phyloP scores from a whole-genome alignment of 2,329 filamentous ascomycete genomes.

The Elsinoe fawcettii region DNA sequence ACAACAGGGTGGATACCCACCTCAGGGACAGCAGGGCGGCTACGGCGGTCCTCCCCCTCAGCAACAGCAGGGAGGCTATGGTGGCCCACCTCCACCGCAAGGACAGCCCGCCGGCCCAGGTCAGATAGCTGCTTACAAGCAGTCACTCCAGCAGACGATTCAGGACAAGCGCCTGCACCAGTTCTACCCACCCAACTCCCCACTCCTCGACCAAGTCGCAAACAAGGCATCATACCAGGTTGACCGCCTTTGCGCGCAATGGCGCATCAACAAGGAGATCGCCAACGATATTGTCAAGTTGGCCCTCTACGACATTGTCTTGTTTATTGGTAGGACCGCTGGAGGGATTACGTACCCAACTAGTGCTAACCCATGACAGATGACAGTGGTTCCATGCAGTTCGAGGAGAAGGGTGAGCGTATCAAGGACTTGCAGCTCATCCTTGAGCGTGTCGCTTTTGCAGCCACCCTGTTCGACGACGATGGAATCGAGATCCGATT shows the following conservation, averaged over 20 bases:
- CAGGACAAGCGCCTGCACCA: constrained; percentile 53
- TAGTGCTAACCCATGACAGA: constrained; percentile 34
- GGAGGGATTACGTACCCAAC: background rate
- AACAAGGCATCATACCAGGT: constrained; percentile 43
- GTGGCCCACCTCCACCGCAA: constrained; percentile 24
- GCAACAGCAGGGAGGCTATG: constrained; percentile 23
- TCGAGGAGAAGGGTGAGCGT: constrained; percentile 58
- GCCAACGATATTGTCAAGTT: constrained; percentile 57
- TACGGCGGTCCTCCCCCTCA: constrained; percentile 21
- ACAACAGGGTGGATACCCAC: constrained; percentile 17
- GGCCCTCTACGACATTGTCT: constrained; percentile 53
- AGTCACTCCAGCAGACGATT: constrained; percentile 48
- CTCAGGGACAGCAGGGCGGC: constrained; percentile 19
- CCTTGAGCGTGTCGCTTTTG: constrained; percentile 54
- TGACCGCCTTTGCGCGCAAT: constrained; percentile 49
- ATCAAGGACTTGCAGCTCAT: constrained; percentile 61
- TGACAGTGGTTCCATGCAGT: constrained; percentile 62
- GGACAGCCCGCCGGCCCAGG: constrained; percentile 40
- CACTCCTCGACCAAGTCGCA: constrained; percentile 45
- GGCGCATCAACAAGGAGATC: constrained; percentile 52
- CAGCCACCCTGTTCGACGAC: constrained; percentile 60
- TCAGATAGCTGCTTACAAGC: constrained; percentile 49
- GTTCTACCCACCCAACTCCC: constrained; percentile 52
- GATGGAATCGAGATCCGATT: constrained; percentile 62
- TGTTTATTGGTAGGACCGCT: constrained; percentile 47